Conservation (phyloP, 768 basidiomycete genomes). For the Candolleomyces efflorescens region DNA sequence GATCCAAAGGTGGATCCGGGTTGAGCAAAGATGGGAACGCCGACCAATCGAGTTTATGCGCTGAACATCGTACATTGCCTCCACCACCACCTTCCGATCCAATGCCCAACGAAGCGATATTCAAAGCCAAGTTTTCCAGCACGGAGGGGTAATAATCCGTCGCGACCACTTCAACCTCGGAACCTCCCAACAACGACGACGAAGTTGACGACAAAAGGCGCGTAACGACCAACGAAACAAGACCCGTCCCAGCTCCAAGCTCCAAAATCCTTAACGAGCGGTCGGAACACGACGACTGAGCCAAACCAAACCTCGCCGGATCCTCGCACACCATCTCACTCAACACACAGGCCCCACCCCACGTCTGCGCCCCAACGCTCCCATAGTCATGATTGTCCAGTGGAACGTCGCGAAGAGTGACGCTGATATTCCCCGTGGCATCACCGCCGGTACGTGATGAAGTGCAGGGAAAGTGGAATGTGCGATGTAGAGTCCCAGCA, state of each 20-base stretch:
- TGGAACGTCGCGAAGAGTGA: constrained; percentile 63
- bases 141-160: constrained; percentile 80
- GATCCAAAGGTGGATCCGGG: constrained; percentile 21
- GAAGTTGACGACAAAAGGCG: background rate
- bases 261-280: constrained; percentile 53
- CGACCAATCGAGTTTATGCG: constrained; percentile 61
- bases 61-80: constrained; percentile 12
- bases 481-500: constrained; percentile 53
- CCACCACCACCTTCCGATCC: background rate
- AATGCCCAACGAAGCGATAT: constrained; percentile 36
- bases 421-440: constrained; percentile 15
- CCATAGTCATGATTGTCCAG: constrained; percentile 65
- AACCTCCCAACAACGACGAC: background rate
- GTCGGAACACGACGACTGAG: background rate
- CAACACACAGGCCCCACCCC: constrained; percentile 82
- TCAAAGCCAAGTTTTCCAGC: constrained; percentile 60
- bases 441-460: background rate
- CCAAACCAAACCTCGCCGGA: constrained; percentile 46
- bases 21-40: constrained; percentile 17
- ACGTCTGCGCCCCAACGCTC: constrained; percentile 83
- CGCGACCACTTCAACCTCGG: constrained; percentile 43
- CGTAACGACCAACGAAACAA: constrained; percentile 59
- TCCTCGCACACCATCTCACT: constrained; percentile 65
- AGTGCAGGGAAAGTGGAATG: constrained; percentile 40
- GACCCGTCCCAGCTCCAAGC: constrained; percentile 82